Conservation (phyloP, 2,329 filamentous ascomycete genomes). For the Aspergillus arachidicola region DNA sequence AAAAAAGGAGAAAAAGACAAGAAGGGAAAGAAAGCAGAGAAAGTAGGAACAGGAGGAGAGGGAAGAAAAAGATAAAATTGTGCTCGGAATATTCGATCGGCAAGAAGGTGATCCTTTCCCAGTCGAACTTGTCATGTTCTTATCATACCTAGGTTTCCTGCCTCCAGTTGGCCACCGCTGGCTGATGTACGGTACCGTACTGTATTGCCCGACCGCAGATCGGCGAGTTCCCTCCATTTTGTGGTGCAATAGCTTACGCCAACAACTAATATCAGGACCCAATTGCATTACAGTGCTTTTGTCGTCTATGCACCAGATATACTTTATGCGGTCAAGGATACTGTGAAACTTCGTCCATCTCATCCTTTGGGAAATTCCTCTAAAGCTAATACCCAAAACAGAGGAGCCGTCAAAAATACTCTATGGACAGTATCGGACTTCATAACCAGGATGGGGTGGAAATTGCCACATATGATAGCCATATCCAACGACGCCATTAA, state of each 20-base stretch:
- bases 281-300: background rate
- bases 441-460: background rate
- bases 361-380: background rate
- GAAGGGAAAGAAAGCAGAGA: background rate
- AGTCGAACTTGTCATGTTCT: background rate
- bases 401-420: background rate
- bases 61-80: background rate
- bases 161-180: background rate
- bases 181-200: background rate
- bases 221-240: background rate
- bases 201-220: background rate
- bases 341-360: background rate
- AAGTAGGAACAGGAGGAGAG: background rate
- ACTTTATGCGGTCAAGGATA: background rate
- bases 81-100: background rate
- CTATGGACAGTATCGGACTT: slow-evolving; percentile 1
- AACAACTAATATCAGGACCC: background rate
- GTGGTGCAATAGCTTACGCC: background rate
- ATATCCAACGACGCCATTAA: background rate
- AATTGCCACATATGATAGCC: background rate
- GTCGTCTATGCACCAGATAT: background rate
- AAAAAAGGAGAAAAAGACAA: background rate
- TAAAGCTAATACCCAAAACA: slow-evolving; percentile 8
- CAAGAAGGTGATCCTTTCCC: background rate
- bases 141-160: background rate